phyloP scores from a whole-genome alignment of 257 asterid genomes.

The Solanum chmielewskii region DNA sequence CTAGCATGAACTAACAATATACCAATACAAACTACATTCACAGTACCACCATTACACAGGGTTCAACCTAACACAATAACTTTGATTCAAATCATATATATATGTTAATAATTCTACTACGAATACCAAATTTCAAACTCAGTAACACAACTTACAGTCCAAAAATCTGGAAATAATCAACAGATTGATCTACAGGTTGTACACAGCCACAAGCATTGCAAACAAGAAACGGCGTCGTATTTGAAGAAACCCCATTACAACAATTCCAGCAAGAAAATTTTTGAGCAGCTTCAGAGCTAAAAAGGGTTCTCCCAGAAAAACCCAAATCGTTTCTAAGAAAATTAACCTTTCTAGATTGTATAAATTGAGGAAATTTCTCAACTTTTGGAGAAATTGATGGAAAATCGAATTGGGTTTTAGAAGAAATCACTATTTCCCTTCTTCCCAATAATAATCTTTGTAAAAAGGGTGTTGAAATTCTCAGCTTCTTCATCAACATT shows the following conservation, averaged over 20 bases:
- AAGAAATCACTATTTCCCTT: constrained; percentile 1
- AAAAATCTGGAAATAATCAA: constrained; percentile 73
- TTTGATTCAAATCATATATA: not conserved
- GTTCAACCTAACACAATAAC: too few species aligned
- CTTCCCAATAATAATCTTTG: constrained; percentile 8
- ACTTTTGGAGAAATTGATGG: not conserved
- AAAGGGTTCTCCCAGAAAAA: not conserved
- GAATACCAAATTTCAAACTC: not conserved
- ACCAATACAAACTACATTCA: not conserved
- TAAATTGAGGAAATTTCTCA: constrained; percentile 2
- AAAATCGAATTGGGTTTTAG: constrained; percentile 6
- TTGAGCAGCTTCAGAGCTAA: constrained; percentile 28
- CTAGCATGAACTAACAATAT: not conserved
- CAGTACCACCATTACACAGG: not conserved
- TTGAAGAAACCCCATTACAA: constrained; percentile 34
- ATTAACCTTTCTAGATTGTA: constrained; percentile 4
- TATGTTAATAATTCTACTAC: not conserved
- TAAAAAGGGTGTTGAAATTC: not conserved
- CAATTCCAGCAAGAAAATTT: constrained; percentile 67
- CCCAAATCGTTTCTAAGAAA: not conserved
- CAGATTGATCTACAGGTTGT: constrained; percentile 56
- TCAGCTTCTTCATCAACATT: constrained; percentile 6
- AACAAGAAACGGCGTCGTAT: constrained; percentile 50
- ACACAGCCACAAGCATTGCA: constrained; percentile 66
- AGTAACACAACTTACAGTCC: constrained; percentile 47